phyloP scores from a whole-genome alignment of 208 protist genomes.

The Trypanosoma avium region DNA sequence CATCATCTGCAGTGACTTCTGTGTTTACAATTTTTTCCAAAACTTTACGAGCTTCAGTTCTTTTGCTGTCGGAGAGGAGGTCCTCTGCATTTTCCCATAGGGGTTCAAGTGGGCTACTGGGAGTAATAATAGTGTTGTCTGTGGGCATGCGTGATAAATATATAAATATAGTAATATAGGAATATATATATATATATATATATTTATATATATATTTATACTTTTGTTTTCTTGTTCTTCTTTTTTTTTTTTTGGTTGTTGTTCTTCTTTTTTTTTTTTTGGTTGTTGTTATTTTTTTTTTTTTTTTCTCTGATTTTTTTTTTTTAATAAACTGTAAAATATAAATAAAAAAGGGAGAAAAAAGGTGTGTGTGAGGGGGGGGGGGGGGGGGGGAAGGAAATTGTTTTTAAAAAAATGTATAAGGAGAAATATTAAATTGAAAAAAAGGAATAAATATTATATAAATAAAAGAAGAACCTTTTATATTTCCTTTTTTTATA shows the following conservation, averaged over 20 bases:
- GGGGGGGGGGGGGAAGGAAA: too few relatives aligned
- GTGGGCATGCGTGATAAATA: too few relatives aligned
- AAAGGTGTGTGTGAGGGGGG: too few relatives aligned
- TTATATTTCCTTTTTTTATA: too few relatives aligned
- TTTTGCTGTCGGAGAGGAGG: conserved; percentile 54
- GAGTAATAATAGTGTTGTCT: conserved; percentile 5
- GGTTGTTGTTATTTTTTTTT: conserved; percentile 1
- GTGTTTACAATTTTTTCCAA: conserved; percentile 50
- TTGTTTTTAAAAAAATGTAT: too few relatives aligned
- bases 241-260: conserved; percentile 19
- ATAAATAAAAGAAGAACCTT: too few relatives aligned
- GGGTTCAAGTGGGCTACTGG: conserved; percentile 18
- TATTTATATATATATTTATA: conserved; percentile 27
- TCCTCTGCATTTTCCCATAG: conserved; percentile 55
- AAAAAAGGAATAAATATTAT: too few relatives aligned
- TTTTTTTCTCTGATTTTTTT: conserved; percentile 11
- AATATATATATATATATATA: conserved; percentile 1
- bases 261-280: conserved; percentile 8
- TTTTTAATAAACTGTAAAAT: not conserved
- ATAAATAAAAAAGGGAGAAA: not conserved
- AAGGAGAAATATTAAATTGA: too few relatives aligned
- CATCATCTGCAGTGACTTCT: conserved; percentile 48
- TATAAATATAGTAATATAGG: too few relatives aligned
- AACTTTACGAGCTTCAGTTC: conserved; percentile 46
- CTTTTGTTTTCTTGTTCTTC: conserved; percentile 1